These are phyloP conservation scores for Trichoderma erinaceum DNA, from an alignment of 495 filamentous ascomycete genomes.

Conservation along the genomic window DNA sequence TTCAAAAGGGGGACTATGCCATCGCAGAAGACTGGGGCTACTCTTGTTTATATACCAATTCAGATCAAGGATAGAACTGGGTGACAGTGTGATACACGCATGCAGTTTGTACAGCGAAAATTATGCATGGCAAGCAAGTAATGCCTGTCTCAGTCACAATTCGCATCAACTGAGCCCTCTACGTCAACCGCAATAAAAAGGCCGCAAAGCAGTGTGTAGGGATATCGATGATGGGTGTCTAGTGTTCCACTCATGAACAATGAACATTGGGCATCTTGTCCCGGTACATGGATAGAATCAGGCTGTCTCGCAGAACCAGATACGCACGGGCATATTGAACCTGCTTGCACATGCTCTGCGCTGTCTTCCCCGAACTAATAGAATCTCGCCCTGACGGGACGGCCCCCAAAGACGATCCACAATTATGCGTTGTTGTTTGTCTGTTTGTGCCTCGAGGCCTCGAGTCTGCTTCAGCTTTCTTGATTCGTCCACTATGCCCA, in stretches of 20 bases:
- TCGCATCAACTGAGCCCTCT: neutral
- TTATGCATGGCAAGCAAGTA: neutral
- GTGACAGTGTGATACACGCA: neutral
- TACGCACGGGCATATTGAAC: neutral
- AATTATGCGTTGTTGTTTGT: no score
- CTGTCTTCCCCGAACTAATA: no score
- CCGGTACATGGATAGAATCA: neutral
- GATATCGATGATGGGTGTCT: neutral
- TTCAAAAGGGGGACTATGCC: no score
- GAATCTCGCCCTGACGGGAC: no score
- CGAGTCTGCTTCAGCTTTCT: no score
- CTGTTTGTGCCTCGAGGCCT: no score
- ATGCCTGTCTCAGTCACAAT: neutral
- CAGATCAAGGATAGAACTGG: neutral
- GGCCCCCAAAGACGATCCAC: no score
- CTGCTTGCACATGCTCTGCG: no score
- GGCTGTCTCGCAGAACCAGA: neutral
- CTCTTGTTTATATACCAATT: neutral
- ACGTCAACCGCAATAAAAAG: neutral
- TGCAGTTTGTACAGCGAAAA: neutral
- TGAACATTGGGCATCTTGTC: neutral
- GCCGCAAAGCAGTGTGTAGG: neutral
- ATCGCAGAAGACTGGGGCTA: neutral
- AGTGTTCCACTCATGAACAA: neutral
- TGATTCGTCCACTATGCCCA: no score